Evolutionary conservation across 169 alveolate species (phyloP), one percentile per base, ranked within the genome.

Genomic region (Plasmodium falciparum): DNA sequence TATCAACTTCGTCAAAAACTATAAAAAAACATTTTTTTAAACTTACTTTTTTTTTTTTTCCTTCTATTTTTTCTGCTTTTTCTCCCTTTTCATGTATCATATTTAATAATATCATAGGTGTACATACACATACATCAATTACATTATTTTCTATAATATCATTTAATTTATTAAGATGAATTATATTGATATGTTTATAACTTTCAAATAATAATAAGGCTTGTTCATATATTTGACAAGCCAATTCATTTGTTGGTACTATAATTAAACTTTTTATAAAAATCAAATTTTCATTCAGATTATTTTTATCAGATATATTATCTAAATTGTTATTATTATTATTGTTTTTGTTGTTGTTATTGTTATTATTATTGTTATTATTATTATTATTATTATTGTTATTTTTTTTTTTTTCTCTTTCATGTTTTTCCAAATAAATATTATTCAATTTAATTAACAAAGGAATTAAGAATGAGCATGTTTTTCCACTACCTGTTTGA

Each of bases 401-500:
- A 15, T 29, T 26, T n/a, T 70, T 17, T 58, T 20, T 49, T 49
- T 29, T 26, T n/a, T 70, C 8, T 58, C 43, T 49, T 49, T 45
- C 67, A 24, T 2, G 2, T 17, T 13, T 11, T 63, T 20, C n/a
- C 2, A 12, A 12, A 24, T 50, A 9, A n/a, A 49, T 39, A 20
- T 26, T 43, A 24, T 58, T 52, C 43, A 88, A 72, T 24, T 43
- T 39, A 5, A 91, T 50, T n/a, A 94, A 72, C 26, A 93, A 61
- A 26, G 95, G 95, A 22, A 91, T 69, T 9, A 94, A 80, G 73
- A 93, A 94, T 8, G 97, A 94, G 86, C 92, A 70, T n/a, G 97
- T 94, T 58, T 94, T 94, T 49, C 97, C 97, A 33, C 96, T 93
- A 0, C 97, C 97, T 5, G 97, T 94, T n/a, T 93, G 95, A 7